These are phyloP conservation scores for Bodo saltans DNA, from an alignment of 78 protist species.

Conservation along the genomic window DNA sequence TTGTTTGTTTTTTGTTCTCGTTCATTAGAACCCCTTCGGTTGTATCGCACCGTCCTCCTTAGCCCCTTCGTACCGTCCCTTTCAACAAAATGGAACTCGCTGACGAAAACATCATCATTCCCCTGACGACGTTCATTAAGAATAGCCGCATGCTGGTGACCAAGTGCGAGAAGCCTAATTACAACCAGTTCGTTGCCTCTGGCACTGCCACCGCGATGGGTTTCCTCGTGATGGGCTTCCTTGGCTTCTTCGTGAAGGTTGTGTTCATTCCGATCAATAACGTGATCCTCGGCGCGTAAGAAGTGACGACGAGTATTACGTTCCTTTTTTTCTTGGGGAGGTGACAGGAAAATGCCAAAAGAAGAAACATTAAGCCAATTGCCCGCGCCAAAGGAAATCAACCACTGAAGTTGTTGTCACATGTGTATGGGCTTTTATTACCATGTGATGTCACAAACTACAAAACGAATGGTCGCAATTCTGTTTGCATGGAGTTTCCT, in stretches of 20 bases:
- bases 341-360: too few species aligned
- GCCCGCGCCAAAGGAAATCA: too few species aligned
- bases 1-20: too few species aligned
- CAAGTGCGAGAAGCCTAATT: conserved; percentile 33
- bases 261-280: conserved; percentile 66
- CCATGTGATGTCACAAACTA: too few species aligned
- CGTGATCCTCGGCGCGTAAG: conserved; percentile 41
- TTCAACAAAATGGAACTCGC: background rate
- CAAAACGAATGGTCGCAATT: too few species aligned
- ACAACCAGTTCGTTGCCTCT: background rate
- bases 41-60: background rate
- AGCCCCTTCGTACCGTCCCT: background rate
- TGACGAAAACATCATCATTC: background rate
- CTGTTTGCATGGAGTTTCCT: too few species aligned
- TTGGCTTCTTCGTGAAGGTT: conserved; percentile 61
- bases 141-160: background rate
- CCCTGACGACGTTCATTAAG: background rate
- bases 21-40: background rate
- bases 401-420: too few species aligned
- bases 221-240: conserved; percentile 39
- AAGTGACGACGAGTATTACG: too few species aligned
- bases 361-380: too few species aligned
- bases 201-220: conserved; percentile 20
- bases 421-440: too few species aligned
- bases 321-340: too few species aligned